Base-by-base conservation (phyloP, 768 basidiomycete species). In the Boletus rubropictus region DNA sequence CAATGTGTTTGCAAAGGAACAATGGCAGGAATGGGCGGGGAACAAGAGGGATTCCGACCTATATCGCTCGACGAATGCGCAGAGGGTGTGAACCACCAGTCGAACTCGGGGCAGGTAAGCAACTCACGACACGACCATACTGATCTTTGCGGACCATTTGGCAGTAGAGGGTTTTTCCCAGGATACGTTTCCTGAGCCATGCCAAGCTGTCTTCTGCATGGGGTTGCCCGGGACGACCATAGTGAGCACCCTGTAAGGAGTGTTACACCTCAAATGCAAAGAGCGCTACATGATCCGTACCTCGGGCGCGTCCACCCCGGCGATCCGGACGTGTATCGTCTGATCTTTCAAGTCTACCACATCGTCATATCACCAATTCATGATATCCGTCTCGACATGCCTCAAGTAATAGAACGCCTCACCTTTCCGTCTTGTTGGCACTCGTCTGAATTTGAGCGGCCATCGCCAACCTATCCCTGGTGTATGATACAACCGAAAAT, bases 301-400 rank as follows among this genome's bases (percentile, higher is more conserved):
- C 74, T 98, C 94, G 0, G 94, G 94, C 1, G 94, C 94, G 61
- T 98, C 94, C 5, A 92, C 81, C 0, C 90, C 94, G 12, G 89
- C 89, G 24, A 98, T 79, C 12, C 94, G 81, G 24, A 98, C 81
- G 58, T 89, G 85, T 15, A 97, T 72, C 2, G 94, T 96, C 55
- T 90, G 70, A 51, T 84, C 79, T 60, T 80, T 87, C 39, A 94
- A 71, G 0, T 80, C 91, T 90, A 18, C 44, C 25, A 21, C 46
- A 17, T 35, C 36, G 40, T 14, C 40, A 41, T 10, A 10, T 41
- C 24, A 15, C 29, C 28, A 22, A 18, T 27, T 17, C 22, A 14
- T 7, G 14, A 32, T 17, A 28, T 17, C 12, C 27, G n/a, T 24
- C n/a, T n/a, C 25, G 14, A 20, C 22, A 33, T 10, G 24, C n/a